Conservation (phyloP, 768 basidiomycete genomes). For the Lactarius pseudohatsudake region DNA sequence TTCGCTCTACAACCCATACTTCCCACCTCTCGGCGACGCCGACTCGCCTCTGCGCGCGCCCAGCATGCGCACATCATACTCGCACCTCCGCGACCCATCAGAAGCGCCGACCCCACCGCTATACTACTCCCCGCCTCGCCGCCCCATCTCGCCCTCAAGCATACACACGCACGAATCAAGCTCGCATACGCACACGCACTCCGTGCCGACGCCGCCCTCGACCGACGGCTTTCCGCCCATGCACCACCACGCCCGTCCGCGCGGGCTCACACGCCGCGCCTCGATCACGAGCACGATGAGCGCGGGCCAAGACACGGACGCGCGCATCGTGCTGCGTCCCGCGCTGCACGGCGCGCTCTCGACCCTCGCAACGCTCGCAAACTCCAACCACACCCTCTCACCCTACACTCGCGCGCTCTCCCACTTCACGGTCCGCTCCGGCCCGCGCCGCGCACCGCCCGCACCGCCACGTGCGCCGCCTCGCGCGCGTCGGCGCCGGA, state of each 20-base stretch:
- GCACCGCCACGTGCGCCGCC: constrained; percentile 52
- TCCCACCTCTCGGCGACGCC: constrained; percentile 5
- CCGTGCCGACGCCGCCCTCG: constrained; percentile 49
- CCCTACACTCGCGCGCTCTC: constrained; percentile 89
- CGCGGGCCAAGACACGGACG: constrained; percentile 38
- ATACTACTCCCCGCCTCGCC: constrained; percentile 33
- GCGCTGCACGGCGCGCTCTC: constrained; percentile 71
- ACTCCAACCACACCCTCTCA: constrained; percentile 91
- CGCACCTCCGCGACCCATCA: constrained; percentile 28
- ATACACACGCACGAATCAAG: constrained; percentile 50
- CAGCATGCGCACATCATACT: constrained; percentile 24
- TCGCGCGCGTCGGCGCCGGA: constrained; percentile 74
- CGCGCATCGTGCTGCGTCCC: constrained; percentile 58
- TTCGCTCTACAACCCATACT: constrained; percentile 24
- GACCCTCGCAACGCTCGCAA: constrained; percentile 80
- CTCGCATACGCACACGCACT: constrained; percentile 46
- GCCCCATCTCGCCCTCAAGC: constrained; percentile 52
- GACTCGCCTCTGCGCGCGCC: constrained; percentile 3
- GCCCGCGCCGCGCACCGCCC: constrained; percentile 53
- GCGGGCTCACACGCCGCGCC: constrained; percentile 35
- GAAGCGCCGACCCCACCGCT: constrained; percentile 33
- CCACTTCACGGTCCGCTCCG: constrained; percentile 91
- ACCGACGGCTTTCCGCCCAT: constrained; percentile 33
- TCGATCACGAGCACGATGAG: constrained; percentile 40
- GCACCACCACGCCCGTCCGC: constrained; percentile 1